A percentile compares a stretch with the other conserved stretches of the same genome.
phyloP scores from a whole-genome alignment of 208 protist species.

The Trypanosoma melophagium region DNA sequence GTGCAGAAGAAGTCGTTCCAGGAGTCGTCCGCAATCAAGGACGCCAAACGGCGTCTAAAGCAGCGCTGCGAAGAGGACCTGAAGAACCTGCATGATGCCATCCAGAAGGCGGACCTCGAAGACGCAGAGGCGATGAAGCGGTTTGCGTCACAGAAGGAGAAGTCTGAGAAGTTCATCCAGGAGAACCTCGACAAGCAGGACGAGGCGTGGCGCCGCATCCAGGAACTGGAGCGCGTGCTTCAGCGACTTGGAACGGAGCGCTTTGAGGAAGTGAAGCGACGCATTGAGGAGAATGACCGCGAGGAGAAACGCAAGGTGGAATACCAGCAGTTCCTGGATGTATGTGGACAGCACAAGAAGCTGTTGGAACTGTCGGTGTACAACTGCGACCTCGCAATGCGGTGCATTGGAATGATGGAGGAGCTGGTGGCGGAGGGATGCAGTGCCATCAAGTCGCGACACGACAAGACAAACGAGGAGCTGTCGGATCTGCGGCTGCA shows the following conservation, averaged over 20 bases:
- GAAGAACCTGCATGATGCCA: conserved; percentile 73
- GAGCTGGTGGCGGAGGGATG: conserved; percentile 74
- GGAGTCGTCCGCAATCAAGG: conserved; percentile 75
- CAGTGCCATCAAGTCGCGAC: conserved; percentile 62
- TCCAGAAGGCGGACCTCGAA: conserved; percentile 79
- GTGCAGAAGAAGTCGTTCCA: conserved; percentile 80
- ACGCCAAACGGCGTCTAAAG: conserved; percentile 75
- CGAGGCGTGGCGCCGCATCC: conserved; percentile 75
- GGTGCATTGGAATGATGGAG: conserved; percentile 69
- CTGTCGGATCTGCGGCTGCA: conserved; percentile 52
- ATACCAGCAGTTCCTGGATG: conserved; percentile 86
- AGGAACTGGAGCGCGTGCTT: conserved; percentile 76
- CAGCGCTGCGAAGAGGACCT: conserved; percentile 73
- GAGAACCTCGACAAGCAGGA: conserved; percentile 80
- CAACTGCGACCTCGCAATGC: conserved; percentile 75
- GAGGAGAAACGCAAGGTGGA: conserved; percentile 83
- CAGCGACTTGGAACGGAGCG: conserved; percentile 74
- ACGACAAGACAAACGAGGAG: conserved; percentile 73
- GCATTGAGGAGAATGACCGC: conserved; percentile 81
- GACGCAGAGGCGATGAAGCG: conserved; percentile 77
- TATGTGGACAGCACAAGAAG: conserved; percentile 75
- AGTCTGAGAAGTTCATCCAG: conserved; percentile 58
- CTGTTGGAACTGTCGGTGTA: conserved; percentile 78
- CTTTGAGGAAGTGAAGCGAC: conserved; percentile 84
- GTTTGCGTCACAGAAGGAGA: conserved; percentile 68